phyloP scores from a whole-genome alignment of 2,329 filamentous ascomycete genomes.

The Cordyceps tenuipes region DNA sequence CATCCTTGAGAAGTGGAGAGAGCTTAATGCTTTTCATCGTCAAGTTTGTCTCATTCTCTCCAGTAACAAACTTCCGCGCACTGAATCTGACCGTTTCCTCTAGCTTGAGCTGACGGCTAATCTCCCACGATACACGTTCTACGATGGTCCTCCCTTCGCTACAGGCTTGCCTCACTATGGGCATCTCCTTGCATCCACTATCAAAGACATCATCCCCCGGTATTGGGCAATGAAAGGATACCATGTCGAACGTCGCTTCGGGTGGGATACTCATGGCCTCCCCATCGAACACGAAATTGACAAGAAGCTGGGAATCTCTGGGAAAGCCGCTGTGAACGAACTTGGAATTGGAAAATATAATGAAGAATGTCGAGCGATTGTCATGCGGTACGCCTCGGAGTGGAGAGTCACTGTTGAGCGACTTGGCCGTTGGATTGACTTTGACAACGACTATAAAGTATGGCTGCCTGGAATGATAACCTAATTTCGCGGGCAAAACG shows the following conservation, averaged over 20 bases:
- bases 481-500: not conserved
- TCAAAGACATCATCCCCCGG: constrained; percentile 92
- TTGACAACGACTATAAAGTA: constrained; percentile 94
- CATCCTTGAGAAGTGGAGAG: constrained; percentile 78
- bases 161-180: constrained; percentile 60
- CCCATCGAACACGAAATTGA: constrained; percentile 97
- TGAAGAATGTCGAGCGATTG: constrained; percentile 81
- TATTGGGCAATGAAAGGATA: constrained; percentile 98
- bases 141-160: constrained; percentile 76
- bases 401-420: constrained; percentile 85
- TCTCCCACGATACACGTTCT: constrained; percentile 84
- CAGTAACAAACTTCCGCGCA: not conserved
- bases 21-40: constrained; percentile 83
- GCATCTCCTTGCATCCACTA: constrained; percentile 82
- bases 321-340: constrained; percentile 77
- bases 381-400: constrained; percentile 81
- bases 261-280: constrained; percentile 90
- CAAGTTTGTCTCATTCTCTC: constrained; percentile 44
- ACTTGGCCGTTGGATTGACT: constrained; percentile 92
- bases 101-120: constrained; percentile 72
- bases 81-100: constrained; percentile 1
- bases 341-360: constrained; percentile 88
- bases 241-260: constrained; percentile 85
- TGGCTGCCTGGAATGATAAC: constrained; percentile 11
- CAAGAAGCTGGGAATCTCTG: constrained; percentile 86